Percentiles rank a stretch among this genome's conserved stretches.
Evolutionary conservation across 108 stramenopile species (phyloP).

Genomic region (Conticribra weissflogii): DNA sequence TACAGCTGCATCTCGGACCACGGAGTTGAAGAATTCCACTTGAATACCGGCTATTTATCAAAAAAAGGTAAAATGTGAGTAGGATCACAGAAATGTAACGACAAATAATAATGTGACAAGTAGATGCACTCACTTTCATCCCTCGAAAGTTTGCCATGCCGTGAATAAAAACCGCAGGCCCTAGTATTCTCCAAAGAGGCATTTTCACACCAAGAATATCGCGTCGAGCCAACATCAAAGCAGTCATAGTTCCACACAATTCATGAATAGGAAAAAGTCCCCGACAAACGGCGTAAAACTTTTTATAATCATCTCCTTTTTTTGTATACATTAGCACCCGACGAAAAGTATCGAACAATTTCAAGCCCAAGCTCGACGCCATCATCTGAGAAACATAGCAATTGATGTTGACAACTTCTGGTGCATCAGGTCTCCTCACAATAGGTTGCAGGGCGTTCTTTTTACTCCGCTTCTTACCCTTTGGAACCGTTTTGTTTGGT

Average conservation of each 20-base stretch:
- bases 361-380: conserved; percentile 78
- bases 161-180: conserved; percentile 86
- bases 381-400: conserved; percentile 82
- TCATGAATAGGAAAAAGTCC: conserved; percentile 95
- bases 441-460: conserved; percentile 36
- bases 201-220: conserved; percentile 82
- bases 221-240: conserved; percentile 83
- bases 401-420: conserved; percentile 77
- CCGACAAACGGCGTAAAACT: conserved; percentile 82
- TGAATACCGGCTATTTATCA: conserved; percentile 82
- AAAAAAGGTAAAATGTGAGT: not conserved
- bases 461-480: conserved; percentile 50
- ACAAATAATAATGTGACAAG: not conserved
- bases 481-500: conserved; percentile 51
- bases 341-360: conserved; percentile 74
- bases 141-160: conserved; percentile 93
- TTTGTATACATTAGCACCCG: conserved; percentile 91
- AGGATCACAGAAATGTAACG: not conserved
- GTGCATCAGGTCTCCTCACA: conserved; percentile 30
- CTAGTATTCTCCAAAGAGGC: conserved; percentile 73
- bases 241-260: conserved; percentile 93
- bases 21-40: conserved; percentile 91
- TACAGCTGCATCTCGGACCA: conserved; percentile 95
- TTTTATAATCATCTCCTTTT: conserved; percentile 57
- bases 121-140: conserved; percentile 63